phyloP scores from a whole-genome alignment of 352 stramenopile species.

The Phytophthora citricola region DNA sequence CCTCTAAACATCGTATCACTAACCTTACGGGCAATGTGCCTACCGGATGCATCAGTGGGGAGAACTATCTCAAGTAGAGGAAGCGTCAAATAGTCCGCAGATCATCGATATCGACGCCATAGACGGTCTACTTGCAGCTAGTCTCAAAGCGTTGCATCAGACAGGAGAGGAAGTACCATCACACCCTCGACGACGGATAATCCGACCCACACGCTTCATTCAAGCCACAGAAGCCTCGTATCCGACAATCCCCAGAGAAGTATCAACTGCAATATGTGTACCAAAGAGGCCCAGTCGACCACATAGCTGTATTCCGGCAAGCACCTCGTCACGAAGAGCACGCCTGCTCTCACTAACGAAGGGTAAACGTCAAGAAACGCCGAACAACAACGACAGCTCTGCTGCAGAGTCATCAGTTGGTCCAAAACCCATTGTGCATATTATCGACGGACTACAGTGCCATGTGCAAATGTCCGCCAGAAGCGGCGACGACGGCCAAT shows the following conservation, averaged over 20 bases:
- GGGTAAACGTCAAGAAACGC: slow-evolving; percentile 1
- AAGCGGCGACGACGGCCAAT: slow-evolving; percentile 17
- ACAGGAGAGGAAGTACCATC: not conserved
- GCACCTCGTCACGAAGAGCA: slow-evolving; percentile 22
- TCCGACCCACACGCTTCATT: slow-evolving; percentile 9
- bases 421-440: slow-evolving; percentile 2
- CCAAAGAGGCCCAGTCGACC: slow-evolving; percentile 39
- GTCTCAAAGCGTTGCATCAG: slow-evolving; percentile 24
- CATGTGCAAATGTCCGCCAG: slow-evolving; percentile 24
- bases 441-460: slow-evolving; percentile 30
- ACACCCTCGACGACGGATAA: slow-evolving; percentile 13
- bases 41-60: slow-evolving; percentile 38
- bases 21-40: slow-evolving; percentile 1
- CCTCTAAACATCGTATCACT: not conserved
- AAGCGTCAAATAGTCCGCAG: slow-evolving; percentile 11
- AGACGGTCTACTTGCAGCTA: slow-evolving; percentile 52
- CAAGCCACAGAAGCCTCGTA: slow-evolving; percentile 19
- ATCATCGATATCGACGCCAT: slow-evolving; percentile 70
- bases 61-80: slow-evolving; percentile 42
- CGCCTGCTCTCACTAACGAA: slow-evolving; percentile 23
- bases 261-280: slow-evolving; percentile 12
- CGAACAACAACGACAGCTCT: slow-evolving; percentile 10
- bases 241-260: slow-evolving; percentile 10
- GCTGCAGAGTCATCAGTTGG: not conserved
- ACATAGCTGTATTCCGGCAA: slow-evolving; percentile 35